Evolutionary conservation across 2,329 filamentous ascomycete genomes (phyloP).

Genomic region (Aureobasidium sp.): DNA sequence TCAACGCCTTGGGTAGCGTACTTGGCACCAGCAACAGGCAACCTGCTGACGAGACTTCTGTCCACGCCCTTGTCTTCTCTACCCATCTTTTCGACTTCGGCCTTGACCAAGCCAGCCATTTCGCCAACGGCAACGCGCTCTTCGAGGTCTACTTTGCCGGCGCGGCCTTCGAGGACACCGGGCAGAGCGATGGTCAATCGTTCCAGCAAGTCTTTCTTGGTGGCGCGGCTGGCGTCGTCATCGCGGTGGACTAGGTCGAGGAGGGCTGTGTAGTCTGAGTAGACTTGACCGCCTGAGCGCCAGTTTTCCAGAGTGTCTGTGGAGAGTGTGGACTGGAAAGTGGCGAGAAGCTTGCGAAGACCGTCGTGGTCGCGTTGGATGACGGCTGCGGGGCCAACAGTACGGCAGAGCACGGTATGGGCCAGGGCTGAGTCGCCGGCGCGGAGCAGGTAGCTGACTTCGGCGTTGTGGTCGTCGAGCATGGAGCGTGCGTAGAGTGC

Average conservation of each 20-base stretch:
- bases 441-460: slow-evolving; percentile 72
- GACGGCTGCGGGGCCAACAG: slow-evolving; percentile 73
- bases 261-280: slow-evolving; percentile 53
- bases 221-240: slow-evolving; percentile 17
- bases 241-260: slow-evolving; percentile 29
- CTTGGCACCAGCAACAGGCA: slow-evolving; percentile 14
- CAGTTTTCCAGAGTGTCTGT: slow-evolving; percentile 55
- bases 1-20: slow-evolving; percentile 16
- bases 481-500: slow-evolving; percentile 72
- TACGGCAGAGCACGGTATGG: slow-evolving; percentile 70
- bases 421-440: slow-evolving; percentile 72
- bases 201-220: slow-evolving; percentile 20
- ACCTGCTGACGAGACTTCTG: not conserved
- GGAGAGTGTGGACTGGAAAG: slow-evolving; percentile 48
- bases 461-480: slow-evolving; percentile 57
- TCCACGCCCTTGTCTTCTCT: slow-evolving; percentile 14
- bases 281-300: slow-evolving; percentile 73
- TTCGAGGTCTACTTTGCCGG: slow-evolving; percentile 14
- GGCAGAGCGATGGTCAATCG: slow-evolving; percentile 15
- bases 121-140: slow-evolving; percentile 17
- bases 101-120: slow-evolving; percentile 16
- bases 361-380: slow-evolving; percentile 72
- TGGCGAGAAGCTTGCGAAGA: slow-evolving; percentile 59
- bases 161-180: slow-evolving; percentile 8
- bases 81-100: slow-evolving; percentile 12